These are phyloP conservation scores for Neopestalotiopsis clavispora DNA, from an alignment of 2,329 filamentous ascomycete species.

Conservation along the genomic window DNA sequence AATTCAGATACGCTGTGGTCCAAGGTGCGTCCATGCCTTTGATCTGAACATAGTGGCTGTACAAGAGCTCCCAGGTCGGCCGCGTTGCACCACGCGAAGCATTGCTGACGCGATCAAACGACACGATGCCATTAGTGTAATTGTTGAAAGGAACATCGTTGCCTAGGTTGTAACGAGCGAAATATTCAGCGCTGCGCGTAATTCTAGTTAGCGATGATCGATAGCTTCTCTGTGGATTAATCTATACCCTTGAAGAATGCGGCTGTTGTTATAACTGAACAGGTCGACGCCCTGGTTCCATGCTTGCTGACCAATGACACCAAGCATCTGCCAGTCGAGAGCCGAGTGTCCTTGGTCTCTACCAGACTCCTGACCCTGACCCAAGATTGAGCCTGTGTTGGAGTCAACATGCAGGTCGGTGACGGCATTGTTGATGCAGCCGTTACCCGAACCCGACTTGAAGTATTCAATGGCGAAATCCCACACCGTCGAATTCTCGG, in stretches of 20 bases:
- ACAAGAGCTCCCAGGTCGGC: slow-evolving; percentile 27
- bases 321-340: slow-evolving; percentile 12
- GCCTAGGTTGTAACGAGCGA: slow-evolving; percentile 29
- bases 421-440: slow-evolving; percentile 12
- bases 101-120: slow-evolving; percentile 21
- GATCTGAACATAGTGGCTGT: slow-evolving; percentile 27
- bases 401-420: neutral
- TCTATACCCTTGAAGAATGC: slow-evolving; percentile 6
- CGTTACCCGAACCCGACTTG: slow-evolving; percentile 5
- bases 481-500: slow-evolving; percentile 10
- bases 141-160: slow-evolving; percentile 26
- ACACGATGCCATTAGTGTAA: slow-evolving; percentile 28
- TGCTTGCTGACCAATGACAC: slow-evolving; percentile 12
- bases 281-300: slow-evolving; percentile 11
- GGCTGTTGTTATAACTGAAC: slow-evolving; percentile 10
- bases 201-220: neutral
- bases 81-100: slow-evolving; percentile 24
- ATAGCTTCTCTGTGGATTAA: neutral
- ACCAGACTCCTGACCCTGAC: slow-evolving; percentile 11
- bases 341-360: slow-evolving; percentile 8
- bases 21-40: slow-evolving; percentile 26
- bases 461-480: slow-evolving; percentile 13
- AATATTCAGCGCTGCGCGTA: slow-evolving; percentile 25
- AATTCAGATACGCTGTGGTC: slow-evolving; percentile 25
- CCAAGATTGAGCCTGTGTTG: neutral